Percentiles rank a stretch among this genome's conserved stretches.
Evolutionary conservation across 2,329 filamentous ascomycete species (phyloP).

Genomic region (Penicillium sp.): DNA sequence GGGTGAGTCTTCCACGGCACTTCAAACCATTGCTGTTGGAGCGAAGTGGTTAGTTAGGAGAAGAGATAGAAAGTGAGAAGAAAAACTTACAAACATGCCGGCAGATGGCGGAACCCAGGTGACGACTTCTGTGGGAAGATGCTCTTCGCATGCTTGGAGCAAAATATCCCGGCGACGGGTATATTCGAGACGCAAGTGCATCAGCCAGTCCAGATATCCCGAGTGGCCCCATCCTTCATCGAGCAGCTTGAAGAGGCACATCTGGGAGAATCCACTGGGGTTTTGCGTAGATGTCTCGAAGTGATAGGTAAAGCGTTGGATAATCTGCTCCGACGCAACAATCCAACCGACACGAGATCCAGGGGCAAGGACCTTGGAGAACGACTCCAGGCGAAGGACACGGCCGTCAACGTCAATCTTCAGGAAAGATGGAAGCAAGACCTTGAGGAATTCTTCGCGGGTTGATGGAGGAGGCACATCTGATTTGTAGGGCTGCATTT

Average conservation of each 20-base stretch:
- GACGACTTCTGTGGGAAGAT: slow-evolving; percentile 68
- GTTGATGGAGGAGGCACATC: slow-evolving; percentile 55
- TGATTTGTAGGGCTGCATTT: slow-evolving; percentile 70
- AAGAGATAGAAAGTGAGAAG: background rate
- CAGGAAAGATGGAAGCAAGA: slow-evolving; percentile 70
- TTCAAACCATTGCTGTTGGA: slow-evolving; percentile 44
- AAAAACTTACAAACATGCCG: slow-evolving; percentile 82
- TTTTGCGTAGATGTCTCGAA: slow-evolving; percentile 82
- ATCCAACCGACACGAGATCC: slow-evolving; percentile 84
- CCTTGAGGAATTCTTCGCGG: slow-evolving; percentile 68
- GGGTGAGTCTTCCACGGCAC: slow-evolving; percentile 46
- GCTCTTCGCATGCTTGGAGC: slow-evolving; percentile 70
- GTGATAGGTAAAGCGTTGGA: slow-evolving; percentile 77
- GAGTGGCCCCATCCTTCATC: slow-evolving; percentile 93
- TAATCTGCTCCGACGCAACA: slow-evolving; percentile 77
- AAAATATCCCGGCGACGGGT: slow-evolving; percentile 73
- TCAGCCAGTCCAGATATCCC: slow-evolving; percentile 86
- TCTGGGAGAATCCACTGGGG: slow-evolving; percentile 77
- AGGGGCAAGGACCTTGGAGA: slow-evolving; percentile 85
- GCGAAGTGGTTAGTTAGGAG: slow-evolving; percentile 6
- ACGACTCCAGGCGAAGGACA: slow-evolving; percentile 86
- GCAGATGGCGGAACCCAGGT: slow-evolving; percentile 74
- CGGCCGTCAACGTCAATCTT: slow-evolving; percentile 82
- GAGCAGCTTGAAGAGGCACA: slow-evolving; percentile 80
- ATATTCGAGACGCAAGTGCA: slow-evolving; percentile 76